Conservation (phyloP, 768 basidiomycete species). For the Leucosporidium scottii region DNA sequence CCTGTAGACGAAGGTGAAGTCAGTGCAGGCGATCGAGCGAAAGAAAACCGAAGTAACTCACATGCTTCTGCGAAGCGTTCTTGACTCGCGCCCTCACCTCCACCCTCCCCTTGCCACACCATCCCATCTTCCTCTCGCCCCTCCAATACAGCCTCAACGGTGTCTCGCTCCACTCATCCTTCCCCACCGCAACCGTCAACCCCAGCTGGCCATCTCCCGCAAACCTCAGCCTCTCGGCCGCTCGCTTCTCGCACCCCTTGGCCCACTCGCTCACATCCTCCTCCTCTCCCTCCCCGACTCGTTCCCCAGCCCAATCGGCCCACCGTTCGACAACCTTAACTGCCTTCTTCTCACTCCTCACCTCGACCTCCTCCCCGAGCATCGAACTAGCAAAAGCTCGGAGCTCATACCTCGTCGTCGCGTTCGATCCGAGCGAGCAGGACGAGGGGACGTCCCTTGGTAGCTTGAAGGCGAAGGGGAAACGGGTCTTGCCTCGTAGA, state of each 20-base stretch:
- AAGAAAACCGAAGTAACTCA: constrained; percentile 7
- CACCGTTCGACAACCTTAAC: constrained; percentile 34
- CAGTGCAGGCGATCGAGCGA: not conserved
- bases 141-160: constrained; percentile 33
- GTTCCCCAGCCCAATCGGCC: constrained; percentile 33
- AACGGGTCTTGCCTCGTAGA: constrained; percentile 33
- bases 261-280: constrained; percentile 15
- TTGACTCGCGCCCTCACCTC: constrained; percentile 19
- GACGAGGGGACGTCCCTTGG: constrained; percentile 31
- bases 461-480: constrained; percentile 32
- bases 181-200: constrained; percentile 17
- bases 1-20: not conserved
- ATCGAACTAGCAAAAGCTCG: constrained; percentile 27
- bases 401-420: constrained; percentile 27
- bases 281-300: constrained; percentile 21
- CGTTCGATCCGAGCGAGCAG: constrained; percentile 30
- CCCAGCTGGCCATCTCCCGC: constrained; percentile 20
- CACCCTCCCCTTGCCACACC: constrained; percentile 15
- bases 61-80: constrained; percentile 31
- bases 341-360: constrained; percentile 17
- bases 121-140: constrained; percentile 9
- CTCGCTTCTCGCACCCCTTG: constrained; percentile 1
- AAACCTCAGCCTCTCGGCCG: constrained; percentile 11
- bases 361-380: constrained; percentile 24
- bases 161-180: constrained; percentile 8